Conservation (phyloP, 2,329 filamentous ascomycete genomes). For the Cryoendolithus antarcticus region DNA sequence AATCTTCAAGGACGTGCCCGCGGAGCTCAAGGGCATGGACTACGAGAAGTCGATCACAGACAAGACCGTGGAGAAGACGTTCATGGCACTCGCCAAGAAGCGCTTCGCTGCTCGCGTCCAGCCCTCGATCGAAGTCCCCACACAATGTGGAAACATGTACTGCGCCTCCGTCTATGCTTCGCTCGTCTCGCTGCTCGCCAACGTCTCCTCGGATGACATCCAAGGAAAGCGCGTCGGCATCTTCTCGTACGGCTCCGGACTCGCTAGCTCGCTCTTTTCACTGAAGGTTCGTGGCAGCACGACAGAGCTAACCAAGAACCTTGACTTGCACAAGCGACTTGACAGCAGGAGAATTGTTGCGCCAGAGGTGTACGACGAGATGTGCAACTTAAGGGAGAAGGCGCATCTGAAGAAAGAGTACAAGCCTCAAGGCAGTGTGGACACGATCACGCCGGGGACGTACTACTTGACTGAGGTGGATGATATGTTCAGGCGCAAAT, state of each 20-base stretch:
- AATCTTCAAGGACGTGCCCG: slow-evolving; percentile 38
- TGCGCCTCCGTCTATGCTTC: slow-evolving; percentile 40
- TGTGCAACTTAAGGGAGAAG: slow-evolving; percentile 40
- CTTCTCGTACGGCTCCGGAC: slow-evolving; percentile 42
- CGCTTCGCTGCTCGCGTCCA: slow-evolving; percentile 37
- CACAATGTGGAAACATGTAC: slow-evolving; percentile 46
- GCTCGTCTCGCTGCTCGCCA: slow-evolving; percentile 35
- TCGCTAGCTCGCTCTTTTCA: slow-evolving; percentile 39
- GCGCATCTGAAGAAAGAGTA: slow-evolving; percentile 40
- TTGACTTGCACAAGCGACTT: slow-evolving; percentile 35
- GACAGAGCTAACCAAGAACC: slow-evolving; percentile 34
- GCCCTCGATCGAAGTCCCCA: slow-evolving; percentile 38
- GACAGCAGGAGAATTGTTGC: slow-evolving; percentile 32
- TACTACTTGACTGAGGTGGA: slow-evolving; percentile 41
- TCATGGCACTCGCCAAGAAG: slow-evolving; percentile 41
- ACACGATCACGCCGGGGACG: slow-evolving; percentile 34
- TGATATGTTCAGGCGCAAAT: slow-evolving; percentile 39
- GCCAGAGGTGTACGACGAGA: slow-evolving; percentile 40
- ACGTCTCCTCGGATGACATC: slow-evolving; percentile 31
- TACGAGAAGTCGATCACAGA: slow-evolving; percentile 37
- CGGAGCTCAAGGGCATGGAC: slow-evolving; percentile 34
- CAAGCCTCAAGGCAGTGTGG: slow-evolving; percentile 31
- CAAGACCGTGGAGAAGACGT: slow-evolving; percentile 42
- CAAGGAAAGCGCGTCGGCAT: slow-evolving; percentile 39
- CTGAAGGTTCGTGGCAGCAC: slow-evolving; percentile 35